phyloP scores from a whole-genome alignment of 768 basidiomycete species.

The Flagelloscypha sp. region DNA sequence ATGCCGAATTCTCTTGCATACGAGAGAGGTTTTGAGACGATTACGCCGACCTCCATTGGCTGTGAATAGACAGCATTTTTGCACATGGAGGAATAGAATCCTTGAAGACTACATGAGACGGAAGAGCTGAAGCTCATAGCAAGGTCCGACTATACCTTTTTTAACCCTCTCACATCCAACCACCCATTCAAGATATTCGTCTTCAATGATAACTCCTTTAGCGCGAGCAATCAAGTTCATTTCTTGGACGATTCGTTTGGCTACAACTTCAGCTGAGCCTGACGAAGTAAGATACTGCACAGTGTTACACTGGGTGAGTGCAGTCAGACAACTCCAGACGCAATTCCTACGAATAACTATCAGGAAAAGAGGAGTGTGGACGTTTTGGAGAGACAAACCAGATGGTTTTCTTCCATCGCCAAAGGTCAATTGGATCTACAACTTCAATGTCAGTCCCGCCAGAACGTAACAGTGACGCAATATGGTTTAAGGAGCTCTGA shows the following conservation, averaged over 20 bases:
- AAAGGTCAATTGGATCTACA: not conserved
- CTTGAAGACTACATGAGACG: no score
- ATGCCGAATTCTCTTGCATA: conserved; percentile 1
- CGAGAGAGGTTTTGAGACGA: not conserved
- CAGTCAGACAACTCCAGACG: conserved; percentile 1
- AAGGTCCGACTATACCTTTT: no score
- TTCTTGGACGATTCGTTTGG: not conserved
- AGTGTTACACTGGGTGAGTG: not conserved
- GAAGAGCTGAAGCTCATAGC: no score
- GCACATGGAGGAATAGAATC: conserved; percentile 1
- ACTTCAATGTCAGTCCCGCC: conserved; percentile 1
- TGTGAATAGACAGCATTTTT: not conserved
- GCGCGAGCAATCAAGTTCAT: conserved; percentile 1
- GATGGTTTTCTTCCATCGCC: not conserved
- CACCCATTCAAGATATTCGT: conserved; percentile 1
- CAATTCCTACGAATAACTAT: not conserved
- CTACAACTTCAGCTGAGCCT: not conserved
- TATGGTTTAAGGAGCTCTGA: no score
- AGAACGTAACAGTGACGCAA: not conserved
- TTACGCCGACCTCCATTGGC: conserved; percentile 3
- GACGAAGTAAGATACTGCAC: not conserved
- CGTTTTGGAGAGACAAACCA: not conserved
- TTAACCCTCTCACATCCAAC: no score
- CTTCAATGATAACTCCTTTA: no score
- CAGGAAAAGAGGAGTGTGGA: no score